Conservation (phyloP, 768 basidiomycete genomes). For the Pleurotus cornucopiae region DNA sequence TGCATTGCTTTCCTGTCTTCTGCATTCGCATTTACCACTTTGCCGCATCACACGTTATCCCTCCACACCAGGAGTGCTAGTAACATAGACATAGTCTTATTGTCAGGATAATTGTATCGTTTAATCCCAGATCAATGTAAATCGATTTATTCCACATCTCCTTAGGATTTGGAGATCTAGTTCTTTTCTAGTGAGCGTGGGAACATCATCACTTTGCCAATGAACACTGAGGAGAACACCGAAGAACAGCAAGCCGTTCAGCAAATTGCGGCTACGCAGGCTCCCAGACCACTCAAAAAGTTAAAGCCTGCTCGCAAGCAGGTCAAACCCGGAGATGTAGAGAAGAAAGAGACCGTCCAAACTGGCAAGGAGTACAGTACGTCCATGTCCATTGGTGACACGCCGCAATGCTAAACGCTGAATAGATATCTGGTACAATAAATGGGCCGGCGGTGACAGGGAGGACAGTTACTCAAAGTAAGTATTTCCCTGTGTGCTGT, state of each 20-base stretch:
- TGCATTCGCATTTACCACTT: not conserved
- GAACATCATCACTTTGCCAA: not conserved
- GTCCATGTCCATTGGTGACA: slow-evolving; percentile 22
- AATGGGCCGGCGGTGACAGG: slow-evolving; percentile 99
- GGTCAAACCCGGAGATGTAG: slow-evolving; percentile 86
- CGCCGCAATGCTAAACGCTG: slow-evolving; percentile 5
- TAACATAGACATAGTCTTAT: slow-evolving; percentile 7
- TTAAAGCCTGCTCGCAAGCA: slow-evolving; percentile 92
- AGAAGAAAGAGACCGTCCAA: slow-evolving; percentile 83
- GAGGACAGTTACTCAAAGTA: slow-evolving; percentile 96
- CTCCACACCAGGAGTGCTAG: not conserved
- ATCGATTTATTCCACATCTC: not conserved
- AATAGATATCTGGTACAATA: slow-evolving; percentile 96
- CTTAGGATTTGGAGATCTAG: not conserved
- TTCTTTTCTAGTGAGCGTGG: not conserved
- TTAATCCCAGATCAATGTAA: slow-evolving; percentile 6
- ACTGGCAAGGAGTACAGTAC: slow-evolving; percentile 95
- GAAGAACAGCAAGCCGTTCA: not conserved
- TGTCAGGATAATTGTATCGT: slow-evolving; percentile 6
- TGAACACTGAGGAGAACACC: slow-evolving; percentile 3
- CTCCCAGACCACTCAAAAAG: slow-evolving; percentile 44
- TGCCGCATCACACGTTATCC: too few relatives aligned
- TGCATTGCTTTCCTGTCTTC: not conserved
- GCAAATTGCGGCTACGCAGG: slow-evolving; percentile 4
- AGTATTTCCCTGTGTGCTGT: slow-evolving; percentile 19